Evolutionary conservation across 2,329 filamentous ascomycete genomes (phyloP).

Genomic region (Colletotrichum sp.): DNA sequence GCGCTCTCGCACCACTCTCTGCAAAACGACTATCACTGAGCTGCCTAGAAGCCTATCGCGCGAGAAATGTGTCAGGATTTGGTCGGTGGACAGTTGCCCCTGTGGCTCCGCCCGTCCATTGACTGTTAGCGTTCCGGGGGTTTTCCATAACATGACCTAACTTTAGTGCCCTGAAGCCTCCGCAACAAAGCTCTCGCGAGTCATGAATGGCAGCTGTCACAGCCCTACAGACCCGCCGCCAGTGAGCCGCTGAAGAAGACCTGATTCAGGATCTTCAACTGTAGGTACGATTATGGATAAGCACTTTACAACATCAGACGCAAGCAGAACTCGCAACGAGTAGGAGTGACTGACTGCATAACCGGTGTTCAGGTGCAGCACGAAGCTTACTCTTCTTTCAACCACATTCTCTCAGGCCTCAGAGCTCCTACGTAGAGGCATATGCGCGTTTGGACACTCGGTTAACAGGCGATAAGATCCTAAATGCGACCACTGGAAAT

Average conservation of each 20-base stretch:
- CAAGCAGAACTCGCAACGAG: background rate
- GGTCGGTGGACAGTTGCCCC: background rate
- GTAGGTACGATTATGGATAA: background rate
- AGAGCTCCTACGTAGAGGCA: background rate
- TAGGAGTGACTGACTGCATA: background rate
- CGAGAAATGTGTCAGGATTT: background rate
- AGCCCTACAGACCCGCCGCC: conserved; percentile 5
- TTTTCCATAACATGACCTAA: background rate
- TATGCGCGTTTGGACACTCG: background rate
- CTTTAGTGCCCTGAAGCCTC: background rate
- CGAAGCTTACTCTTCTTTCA: background rate
- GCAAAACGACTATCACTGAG: background rate
- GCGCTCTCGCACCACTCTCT: background rate
- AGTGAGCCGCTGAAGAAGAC: background rate
- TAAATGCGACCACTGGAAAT: background rate
- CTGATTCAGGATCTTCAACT: background rate
- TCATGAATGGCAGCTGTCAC: background rate
- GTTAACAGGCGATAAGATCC: background rate
- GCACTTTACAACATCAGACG: background rate
- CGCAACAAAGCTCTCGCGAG: background rate
- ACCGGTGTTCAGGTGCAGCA: background rate
- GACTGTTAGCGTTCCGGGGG: background rate
- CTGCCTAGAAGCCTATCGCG: background rate
- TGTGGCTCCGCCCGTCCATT: background rate
- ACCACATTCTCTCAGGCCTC: background rate